Evolutionary conservation across 2,329 filamentous ascomycete species (phyloP).

Genomic region (Salinomyces thailandicus): DNA sequence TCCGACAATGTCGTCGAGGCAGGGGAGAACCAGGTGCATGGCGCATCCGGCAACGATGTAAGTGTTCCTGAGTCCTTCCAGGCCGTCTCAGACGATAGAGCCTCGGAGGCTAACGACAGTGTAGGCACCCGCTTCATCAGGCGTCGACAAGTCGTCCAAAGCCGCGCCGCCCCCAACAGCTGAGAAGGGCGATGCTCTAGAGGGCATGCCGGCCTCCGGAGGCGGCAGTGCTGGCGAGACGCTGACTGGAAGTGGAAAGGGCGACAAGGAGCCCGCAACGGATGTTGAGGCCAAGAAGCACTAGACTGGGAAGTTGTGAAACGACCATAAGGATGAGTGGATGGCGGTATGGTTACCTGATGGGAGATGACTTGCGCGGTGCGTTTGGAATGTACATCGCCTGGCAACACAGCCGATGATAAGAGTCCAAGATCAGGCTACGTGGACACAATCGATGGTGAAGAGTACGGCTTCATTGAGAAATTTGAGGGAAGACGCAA

Average conservation of each 20-base stretch:
- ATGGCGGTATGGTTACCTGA: too few species aligned
- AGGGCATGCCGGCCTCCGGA: constrained; percentile 27
- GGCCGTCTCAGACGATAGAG: not conserved
- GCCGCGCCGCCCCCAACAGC: constrained; percentile 28
- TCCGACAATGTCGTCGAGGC: constrained; percentile 31
- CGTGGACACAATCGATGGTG: too few species aligned
- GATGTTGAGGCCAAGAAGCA: not conserved
- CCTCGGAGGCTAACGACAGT: constrained; percentile 8
- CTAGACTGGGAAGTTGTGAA: not conserved
- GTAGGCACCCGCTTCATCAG: constrained; percentile 10
- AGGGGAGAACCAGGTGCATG: constrained; percentile 29
- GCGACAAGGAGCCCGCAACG: not conserved
- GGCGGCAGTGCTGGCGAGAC: constrained; percentile 18
- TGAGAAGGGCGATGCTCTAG: constrained; percentile 29
- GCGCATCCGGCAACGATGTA: constrained; percentile 27
- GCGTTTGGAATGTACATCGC: too few species aligned
- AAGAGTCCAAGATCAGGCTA: too few species aligned
- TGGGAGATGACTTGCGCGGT: too few species aligned
- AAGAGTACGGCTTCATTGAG: too few species aligned
- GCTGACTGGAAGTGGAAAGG: constrained; percentile 5
- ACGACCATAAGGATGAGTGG: too few species aligned
- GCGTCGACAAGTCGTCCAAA: constrained; percentile 29
- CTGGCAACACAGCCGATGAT: too few species aligned
- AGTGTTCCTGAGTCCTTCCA: constrained; percentile 2
- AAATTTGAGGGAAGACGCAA: too few species aligned